A percentile compares a stretch with the other conserved stretches of the same genome.
Evolutionary conservation across 768 basidiomycete species (phyloP).

Genomic region (Lenzites betulinus): DNA sequence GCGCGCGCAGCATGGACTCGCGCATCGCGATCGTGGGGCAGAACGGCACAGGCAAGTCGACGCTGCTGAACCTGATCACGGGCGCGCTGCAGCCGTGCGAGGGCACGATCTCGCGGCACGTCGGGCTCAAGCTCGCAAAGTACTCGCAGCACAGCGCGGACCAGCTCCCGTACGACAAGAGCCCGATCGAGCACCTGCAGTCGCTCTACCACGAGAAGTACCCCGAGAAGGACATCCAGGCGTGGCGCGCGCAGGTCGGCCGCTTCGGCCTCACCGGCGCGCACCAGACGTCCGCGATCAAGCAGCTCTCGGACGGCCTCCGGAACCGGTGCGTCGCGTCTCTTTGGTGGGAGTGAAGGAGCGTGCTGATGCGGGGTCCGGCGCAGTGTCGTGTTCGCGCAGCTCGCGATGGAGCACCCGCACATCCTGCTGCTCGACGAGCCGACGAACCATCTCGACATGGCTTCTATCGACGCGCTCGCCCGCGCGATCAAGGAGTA

Average conservation of each 20-base stretch:
- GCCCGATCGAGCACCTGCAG: slow-evolving; percentile 95
- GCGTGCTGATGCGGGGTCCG: slow-evolving; percentile 36
- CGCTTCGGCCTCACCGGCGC: slow-evolving; percentile 93
- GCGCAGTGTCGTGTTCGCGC: slow-evolving; percentile 81
- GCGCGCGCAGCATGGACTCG: slow-evolving; percentile 75
- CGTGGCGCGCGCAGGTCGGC: slow-evolving; percentile 93
- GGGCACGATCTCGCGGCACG: slow-evolving; percentile 89
- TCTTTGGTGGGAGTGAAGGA: slow-evolving; percentile 28
- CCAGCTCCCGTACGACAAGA: slow-evolving; percentile 91
- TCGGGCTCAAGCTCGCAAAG: slow-evolving; percentile 91
- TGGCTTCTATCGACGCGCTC: slow-evolving; percentile 97
- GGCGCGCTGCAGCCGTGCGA: slow-evolving; percentile 73
- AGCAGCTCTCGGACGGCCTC: slow-evolving; percentile 92
- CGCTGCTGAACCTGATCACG: slow-evolving; percentile 88
- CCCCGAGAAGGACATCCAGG: slow-evolving; percentile 92
- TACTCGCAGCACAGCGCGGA: slow-evolving; percentile 99
- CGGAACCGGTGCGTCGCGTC: slow-evolving; percentile 73
- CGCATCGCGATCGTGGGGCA: slow-evolving; percentile 95
- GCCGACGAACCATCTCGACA: slow-evolving; percentile 97
- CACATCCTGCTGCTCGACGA: slow-evolving; percentile 93
- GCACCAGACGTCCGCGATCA: slow-evolving; percentile 94
- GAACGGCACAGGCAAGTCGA: slow-evolving; percentile 95
- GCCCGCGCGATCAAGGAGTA: slow-evolving; percentile 96
- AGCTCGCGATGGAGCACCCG: slow-evolving; percentile 96
- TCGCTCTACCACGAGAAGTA: slow-evolving; percentile 74